These are phyloP conservation scores for Penicillium parvum DNA, from an alignment of 495 filamentous ascomycete genomes.

Conservation along the genomic window DNA sequence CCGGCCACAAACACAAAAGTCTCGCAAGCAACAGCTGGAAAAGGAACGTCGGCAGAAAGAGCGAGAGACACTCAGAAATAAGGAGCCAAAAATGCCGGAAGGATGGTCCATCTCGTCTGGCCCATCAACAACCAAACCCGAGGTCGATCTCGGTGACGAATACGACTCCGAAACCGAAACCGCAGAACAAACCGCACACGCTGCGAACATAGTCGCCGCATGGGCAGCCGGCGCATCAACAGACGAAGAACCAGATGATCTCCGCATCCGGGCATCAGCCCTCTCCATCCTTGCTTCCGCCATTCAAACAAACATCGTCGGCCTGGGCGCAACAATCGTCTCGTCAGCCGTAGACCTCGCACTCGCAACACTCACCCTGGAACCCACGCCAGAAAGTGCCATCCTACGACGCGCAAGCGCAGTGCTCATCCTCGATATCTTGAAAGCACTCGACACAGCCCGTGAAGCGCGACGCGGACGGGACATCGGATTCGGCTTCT, in stretches of 20 bases:
- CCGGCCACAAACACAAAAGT: conserved; percentile 52
- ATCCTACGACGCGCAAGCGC: conserved; percentile 73
- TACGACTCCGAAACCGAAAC: conserved; percentile 41
- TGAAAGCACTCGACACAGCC: conserved; percentile 59
- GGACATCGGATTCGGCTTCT: conserved; percentile 58
- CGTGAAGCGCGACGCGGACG: conserved; percentile 41
- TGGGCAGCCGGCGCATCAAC: conserved; percentile 64
- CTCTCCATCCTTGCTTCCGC: conserved; percentile 65
- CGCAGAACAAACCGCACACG: conserved; percentile 48
- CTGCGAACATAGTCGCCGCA: conserved; percentile 62
- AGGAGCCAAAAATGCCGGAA: conserved; percentile 22
- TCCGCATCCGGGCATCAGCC: conserved; percentile 73
- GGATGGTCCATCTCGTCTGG: conserved; percentile 34
- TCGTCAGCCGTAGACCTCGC: conserved; percentile 62
- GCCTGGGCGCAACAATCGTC: conserved; percentile 51
- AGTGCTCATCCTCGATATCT: conserved; percentile 60
- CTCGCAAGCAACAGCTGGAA: conserved; percentile 43
- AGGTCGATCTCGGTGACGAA: conserved; percentile 37
- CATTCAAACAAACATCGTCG: conserved; percentile 61
- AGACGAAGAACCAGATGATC: conserved; percentile 59
- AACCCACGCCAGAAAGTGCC: conserved; percentile 56
- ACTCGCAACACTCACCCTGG: conserved; percentile 61
- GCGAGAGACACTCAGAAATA: conserved; percentile 38
- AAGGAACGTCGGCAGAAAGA: conserved; percentile 43
- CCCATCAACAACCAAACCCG: conserved; percentile 29